Evolutionary conservation across 176 grass and related monocot genomes (phyloP), one percentile per base, ranked within the genome.

Genomic region (Oropetium thomaeum): DNA sequence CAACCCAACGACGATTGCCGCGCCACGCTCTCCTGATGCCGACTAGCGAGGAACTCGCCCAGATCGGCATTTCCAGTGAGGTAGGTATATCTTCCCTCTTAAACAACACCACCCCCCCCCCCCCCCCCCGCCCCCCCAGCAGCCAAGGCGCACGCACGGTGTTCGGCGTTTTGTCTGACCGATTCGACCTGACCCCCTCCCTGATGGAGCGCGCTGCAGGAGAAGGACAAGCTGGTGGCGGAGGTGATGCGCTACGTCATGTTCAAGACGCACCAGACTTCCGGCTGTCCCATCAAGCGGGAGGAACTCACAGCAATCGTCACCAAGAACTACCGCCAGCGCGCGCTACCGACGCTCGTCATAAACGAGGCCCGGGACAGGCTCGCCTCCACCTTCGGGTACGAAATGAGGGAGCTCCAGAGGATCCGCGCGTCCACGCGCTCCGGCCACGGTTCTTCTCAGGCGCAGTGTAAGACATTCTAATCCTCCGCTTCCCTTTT

Each of bases 181-280:
- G 38, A 7, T 1, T 19, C 49, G n/a, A 25, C 9, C 52, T 12
- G 23, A 55, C 22, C 47, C 47, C 0, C 68, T 17, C 25, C 16
- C 5, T 19, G 33, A 11, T n/a, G n/a, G n/a, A n/a, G n/a, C 25
- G 28, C 20, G 64, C 19, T 9, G 49, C 86, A 97, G 95, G 95
- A 97, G 75, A 93, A 97, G 76, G 95, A 97, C 70, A 97, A 93
- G 71, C 75, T 97, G 41, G 94, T 97, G 25, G 86, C 85, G 13
- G 90, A 97, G 70, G 90, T 97, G 65, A 92, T 92, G 75, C 90
- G 90, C 23, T 87, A 87, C 59, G 58, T 89, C 75, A 86, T 97
- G 43, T 97, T 97, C 74, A 92, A 86, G 86, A 83, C 78, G 37
- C 84, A 93, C 58, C 95, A 97, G 65, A 92, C 38, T 73, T 69